phyloP scores from a whole-genome alignment of 345 rosid genomes.

The Laguncularia racemosa region DNA sequence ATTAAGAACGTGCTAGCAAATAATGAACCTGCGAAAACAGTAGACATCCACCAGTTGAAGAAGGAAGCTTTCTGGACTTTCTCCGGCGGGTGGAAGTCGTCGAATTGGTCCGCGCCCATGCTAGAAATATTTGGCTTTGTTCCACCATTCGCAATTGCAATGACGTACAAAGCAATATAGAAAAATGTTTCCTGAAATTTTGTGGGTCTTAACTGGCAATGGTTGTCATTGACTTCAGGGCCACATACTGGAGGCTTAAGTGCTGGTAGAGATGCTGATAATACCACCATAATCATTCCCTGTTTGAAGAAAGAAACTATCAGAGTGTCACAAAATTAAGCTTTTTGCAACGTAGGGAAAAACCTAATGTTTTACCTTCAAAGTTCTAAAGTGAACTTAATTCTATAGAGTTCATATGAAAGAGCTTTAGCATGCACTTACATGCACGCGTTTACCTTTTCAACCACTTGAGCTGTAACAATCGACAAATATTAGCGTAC shows the following conservation, averaged over 20 bases:
- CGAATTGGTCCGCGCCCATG: slow-evolving; percentile 55
- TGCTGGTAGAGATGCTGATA: slow-evolving; percentile 30
- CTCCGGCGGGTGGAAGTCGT: slow-evolving; percentile 40
- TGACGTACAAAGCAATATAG: slow-evolving; percentile 30
- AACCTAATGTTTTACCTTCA: too few species aligned
- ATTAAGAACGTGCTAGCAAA: slow-evolving; percentile 40
- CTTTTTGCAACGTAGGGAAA: too few species aligned
- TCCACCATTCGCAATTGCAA: slow-evolving; percentile 40
- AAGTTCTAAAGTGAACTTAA: too few species aligned
- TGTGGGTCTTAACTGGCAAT: slow-evolving; percentile 18
- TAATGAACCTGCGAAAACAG: slow-evolving; percentile 41
- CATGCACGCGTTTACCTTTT: too few species aligned
- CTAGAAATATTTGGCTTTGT: slow-evolving; percentile 52
- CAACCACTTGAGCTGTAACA: too few species aligned
- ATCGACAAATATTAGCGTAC: too few species aligned
- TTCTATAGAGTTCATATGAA: too few species aligned
- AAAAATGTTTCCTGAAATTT: slow-evolving; percentile 25
- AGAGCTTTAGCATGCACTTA: too few species aligned
- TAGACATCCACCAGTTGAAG: slow-evolving; percentile 58
- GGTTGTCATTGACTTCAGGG: slow-evolving; percentile 12
- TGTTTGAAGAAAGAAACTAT: slow-evolving; percentile 5
- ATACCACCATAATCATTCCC: slow-evolving; percentile 42
- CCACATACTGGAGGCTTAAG: slow-evolving; percentile 40
- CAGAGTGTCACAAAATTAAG: too few species aligned
- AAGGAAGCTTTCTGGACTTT: slow-evolving; percentile 39